A percentile compares a stretch with the other conserved stretches of the same genome.
Evolutionary conservation across 148 eudicot genomes (phyloP).

Genomic region (Amaranthus hypochondriacus): DNA sequence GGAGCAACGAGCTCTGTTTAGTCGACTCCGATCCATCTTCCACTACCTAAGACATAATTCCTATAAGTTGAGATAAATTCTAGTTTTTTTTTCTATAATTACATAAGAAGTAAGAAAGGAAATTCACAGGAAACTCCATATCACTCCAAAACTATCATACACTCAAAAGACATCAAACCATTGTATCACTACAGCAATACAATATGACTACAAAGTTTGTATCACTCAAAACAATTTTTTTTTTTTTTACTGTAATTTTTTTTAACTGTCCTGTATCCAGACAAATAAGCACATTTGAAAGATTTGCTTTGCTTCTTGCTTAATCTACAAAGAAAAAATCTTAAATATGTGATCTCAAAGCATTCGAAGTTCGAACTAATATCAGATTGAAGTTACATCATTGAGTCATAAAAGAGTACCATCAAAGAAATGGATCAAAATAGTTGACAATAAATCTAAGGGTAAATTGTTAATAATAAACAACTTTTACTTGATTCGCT

Average conservation of each 20-base stretch:
- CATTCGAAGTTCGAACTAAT: no score
- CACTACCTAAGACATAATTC: conserved; percentile 19
- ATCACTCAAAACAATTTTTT: not conserved
- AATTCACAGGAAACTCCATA: not conserved
- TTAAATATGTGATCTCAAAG: no score
- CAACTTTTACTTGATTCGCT: no score
- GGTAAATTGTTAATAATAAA: no score
- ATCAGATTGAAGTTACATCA: no score
- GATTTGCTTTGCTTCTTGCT: not conserved
- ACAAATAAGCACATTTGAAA: not conserved
- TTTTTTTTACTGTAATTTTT: not conserved
- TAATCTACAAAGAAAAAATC: no score
- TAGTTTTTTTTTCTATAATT: not conserved
- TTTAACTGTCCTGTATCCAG: not conserved
- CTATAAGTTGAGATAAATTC: not conserved
- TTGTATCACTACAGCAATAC: not conserved
- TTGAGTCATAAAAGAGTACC: no score
- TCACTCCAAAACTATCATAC: not conserved
- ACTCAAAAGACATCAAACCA: not conserved
- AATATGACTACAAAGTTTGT: no score
- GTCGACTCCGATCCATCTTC: conserved; percentile 65
- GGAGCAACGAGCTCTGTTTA: conserved; percentile 46
- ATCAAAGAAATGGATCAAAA: no score
- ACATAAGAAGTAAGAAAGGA: not conserved
- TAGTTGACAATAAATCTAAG: no score